Base-by-base conservation (phyloP, 768 basidiomycete genomes). In the Trametes gibbosa region DNA sequence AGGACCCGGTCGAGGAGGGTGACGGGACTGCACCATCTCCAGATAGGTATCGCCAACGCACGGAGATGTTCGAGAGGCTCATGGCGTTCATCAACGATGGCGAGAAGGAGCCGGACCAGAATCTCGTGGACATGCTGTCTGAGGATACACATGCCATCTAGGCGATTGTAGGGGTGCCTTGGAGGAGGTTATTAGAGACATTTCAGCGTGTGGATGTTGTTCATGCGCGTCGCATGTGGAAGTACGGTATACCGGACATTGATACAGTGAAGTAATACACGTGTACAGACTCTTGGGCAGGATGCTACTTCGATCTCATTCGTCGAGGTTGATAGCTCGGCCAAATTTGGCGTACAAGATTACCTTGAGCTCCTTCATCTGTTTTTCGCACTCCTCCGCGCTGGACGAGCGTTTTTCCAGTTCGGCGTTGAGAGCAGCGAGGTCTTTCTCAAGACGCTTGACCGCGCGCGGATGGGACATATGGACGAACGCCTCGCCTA, bases 281-380 rank as follows among this genome's bases (percentile, higher is more conserved):
- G 25, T 45, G 21, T 46, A 46, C 45, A 10, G 29, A 46, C 43
- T 27, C 19, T 25, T 12, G 8, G 27, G 17, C 21, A 12, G 17
- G 42, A 25, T 37, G 10, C 19, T 2, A 19, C 13, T 3, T 13
- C 8, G 13, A 16, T 17, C 37, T 69, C 67, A 89, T 69, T 90
- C 91, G 70, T 96, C 94, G 46, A 97, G 82, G 72, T 97, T 97
- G 73, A 96, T 96, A 39, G 94, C 89, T 41, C 81, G 84, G 19
- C 95, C 95, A 70, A 98, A 98, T 74, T 95, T 95, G 25, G 90
- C 91, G 68, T 97, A 97, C 54, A 95, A 69, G 0, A 77, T 69
- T 41, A 89, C 80, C 70, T 95, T 95, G 43, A 94, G 83, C 51
- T 82, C 82, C 68, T 89, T 88, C 91, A 94, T 92, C 66, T 84